A percentile compares a stretch with the other conserved stretches of the same genome.
These are phyloP conservation scores for Melaleuca alternifolia DNA, from an alignment of 345 rosid genomes.

Conservation along the genomic window DNA sequence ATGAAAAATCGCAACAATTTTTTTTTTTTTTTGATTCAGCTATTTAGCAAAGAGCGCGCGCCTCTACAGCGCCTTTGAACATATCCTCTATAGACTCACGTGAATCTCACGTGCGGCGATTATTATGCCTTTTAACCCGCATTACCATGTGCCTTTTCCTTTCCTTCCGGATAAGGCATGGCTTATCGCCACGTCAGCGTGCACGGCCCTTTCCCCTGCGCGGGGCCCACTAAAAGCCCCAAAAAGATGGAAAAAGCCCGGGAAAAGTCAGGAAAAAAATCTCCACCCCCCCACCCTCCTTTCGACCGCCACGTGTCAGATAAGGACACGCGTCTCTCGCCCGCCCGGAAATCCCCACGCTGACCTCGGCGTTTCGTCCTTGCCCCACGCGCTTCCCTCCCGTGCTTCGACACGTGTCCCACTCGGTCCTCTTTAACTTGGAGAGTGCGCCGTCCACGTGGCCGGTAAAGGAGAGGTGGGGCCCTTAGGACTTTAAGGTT, in stretches of 20 bases:
- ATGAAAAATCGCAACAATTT: too few relatives aligned
- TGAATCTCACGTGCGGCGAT: too few relatives aligned
- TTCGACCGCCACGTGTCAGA: neutral
- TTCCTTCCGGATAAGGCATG: neutral
- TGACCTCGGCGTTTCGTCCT: neutral
- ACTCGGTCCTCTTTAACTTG: too few relatives aligned
- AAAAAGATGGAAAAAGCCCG: neutral
- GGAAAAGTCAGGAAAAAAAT: neutral
- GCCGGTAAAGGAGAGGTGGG: neutral
- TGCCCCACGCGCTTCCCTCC: neutral
- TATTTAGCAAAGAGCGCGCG: too few relatives aligned
- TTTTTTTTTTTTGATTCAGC: too few relatives aligned
- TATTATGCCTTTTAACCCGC: too few relatives aligned
- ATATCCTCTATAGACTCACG: too few relatives aligned
- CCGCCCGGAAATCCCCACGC: neutral
- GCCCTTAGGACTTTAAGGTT: neutral
- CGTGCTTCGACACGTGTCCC: neutral
- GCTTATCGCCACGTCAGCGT: neutral
- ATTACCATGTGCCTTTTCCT: neutral
- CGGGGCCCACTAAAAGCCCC: neutral
- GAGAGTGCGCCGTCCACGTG: neutral
- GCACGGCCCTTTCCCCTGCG: neutral
- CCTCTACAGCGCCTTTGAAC: too few relatives aligned
- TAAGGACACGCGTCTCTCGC: neutral
- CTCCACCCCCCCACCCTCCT: neutral